Evolutionary conservation across 75 land plant genomes (phyloP), one percentile per base, ranked within the genome.

Genomic region (Cryptomeria japonica): DNA sequence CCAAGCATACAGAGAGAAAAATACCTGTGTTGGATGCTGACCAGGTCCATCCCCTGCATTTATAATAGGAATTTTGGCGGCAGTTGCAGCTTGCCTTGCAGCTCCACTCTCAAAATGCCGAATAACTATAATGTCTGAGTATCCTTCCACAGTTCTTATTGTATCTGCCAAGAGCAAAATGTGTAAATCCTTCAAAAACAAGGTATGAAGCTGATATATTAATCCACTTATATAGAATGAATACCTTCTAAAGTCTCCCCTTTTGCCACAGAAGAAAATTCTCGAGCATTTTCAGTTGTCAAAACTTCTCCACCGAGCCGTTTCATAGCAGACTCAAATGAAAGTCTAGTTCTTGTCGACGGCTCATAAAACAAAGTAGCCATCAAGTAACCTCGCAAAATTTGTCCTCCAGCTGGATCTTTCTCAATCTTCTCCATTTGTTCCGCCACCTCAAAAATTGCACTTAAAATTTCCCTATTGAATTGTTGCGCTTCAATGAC

Each of bases 161-260:
- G 97, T 94, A 90, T 98, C 99, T 98, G 93, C 88, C 51, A 82
- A 82, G 51, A 46, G 31, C 2, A 51, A 41, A 82, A n/a, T 42
- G 12, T 25, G 31, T 46, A 82, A 46, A 44, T 82, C 31, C 84
- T n/a, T 2, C 32, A 42, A 46, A 32, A 32, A 32, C 2, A 73
- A 73, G 13, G 93, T 73, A 73, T 13, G 32, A 73, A 32, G 37
- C 38, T 73, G 8, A 12, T 25, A 34, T 10, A 34, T 47, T 80
- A 44, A 44, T 85, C 2, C 31, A 22, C 31, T 2, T 82, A n/a
- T 82, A 31, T 28, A 46, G 53, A 34, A 9, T 85, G 36, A 34
- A 90, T 98, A 97, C 99, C 99, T 97, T 98, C 99, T n/a, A 98
- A 93, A 34, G 99, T 98, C 89, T 98, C 99, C 76, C 99, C 99